Percentiles rank a stretch among this genome's conserved stretches.
phyloP scores from a whole-genome alignment of 2,329 filamentous ascomycete genomes.

The Aspergillus terreus region DNA sequence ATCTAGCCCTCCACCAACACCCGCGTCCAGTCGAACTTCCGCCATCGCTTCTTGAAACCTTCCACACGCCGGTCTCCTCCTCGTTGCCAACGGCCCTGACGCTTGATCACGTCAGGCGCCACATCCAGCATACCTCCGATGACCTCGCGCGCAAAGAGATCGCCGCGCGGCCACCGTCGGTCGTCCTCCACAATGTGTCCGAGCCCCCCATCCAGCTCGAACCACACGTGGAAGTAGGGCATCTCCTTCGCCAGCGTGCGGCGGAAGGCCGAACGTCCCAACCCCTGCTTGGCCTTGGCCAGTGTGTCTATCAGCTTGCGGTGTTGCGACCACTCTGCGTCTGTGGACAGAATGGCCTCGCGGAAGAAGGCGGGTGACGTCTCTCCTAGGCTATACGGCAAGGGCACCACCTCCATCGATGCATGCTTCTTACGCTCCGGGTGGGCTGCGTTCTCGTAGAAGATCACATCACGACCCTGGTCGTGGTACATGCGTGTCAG shows the following conservation, averaged over 20 bases:
- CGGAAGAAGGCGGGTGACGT: slow-evolving; percentile 92
- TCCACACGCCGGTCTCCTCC: slow-evolving; percentile 65
- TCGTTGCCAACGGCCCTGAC: slow-evolving; percentile 79
- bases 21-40: slow-evolving; percentile 85
- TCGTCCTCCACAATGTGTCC: slow-evolving; percentile 90
- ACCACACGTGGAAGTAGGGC: slow-evolving; percentile 99
- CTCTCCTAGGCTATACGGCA: slow-evolving; percentile 87
- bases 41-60: slow-evolving; percentile 79
- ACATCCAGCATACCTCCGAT: slow-evolving; percentile 88
- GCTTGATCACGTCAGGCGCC: slow-evolving; percentile 78
- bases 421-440: slow-evolving; percentile 78
- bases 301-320: slow-evolving; percentile 88
- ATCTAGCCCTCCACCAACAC: slow-evolving; percentile 51
- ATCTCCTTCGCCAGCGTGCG: slow-evolving; percentile 85
- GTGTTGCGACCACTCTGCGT: slow-evolving; percentile 95
- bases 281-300: slow-evolving; percentile 53
- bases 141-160: slow-evolving; percentile 88
- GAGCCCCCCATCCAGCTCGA: slow-evolving; percentile 83
- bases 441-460: slow-evolving; percentile 93
- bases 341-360: slow-evolving; percentile 82
- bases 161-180: slow-evolving; percentile 79
- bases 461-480: slow-evolving; percentile 85
- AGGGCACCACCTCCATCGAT: slow-evolving; percentile 77
- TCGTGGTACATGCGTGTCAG: slow-evolving; percentile 92
- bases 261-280: slow-evolving; percentile 79